Evolutionary conservation across 2,329 filamentous ascomycete species (phyloP).

Genomic region (Diaporthe sp.): DNA sequence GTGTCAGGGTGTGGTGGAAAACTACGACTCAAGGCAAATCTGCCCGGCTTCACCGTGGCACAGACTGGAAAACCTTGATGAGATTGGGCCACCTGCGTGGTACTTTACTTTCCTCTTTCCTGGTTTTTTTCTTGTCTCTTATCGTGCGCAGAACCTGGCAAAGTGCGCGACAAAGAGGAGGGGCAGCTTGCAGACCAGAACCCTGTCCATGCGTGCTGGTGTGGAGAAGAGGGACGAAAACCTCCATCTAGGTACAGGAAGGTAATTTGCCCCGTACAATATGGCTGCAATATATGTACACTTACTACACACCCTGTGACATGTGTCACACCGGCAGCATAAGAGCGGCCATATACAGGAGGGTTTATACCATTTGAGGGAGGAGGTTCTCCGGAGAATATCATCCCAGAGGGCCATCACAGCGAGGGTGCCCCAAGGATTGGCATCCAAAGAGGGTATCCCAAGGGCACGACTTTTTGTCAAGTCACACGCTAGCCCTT

Average conservation of each 20-base stretch:
- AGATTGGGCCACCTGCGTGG: not conserved
- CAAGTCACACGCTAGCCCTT: slow-evolving; percentile 11
- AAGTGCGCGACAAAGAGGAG: not conserved
- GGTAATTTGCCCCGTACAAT: not conserved
- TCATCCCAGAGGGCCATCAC: not conserved
- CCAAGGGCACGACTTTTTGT: too few relatives aligned
- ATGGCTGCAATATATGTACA: not conserved
- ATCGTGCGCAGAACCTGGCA: not conserved
- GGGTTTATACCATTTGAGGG: not conserved
- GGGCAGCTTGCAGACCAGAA: not conserved
- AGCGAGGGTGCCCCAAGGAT: too few relatives aligned
- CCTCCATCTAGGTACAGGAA: not conserved
- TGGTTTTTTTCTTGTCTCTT: not conserved
- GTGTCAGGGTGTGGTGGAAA: not conserved
- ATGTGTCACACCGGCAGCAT: not conserved
- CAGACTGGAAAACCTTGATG: not conserved
- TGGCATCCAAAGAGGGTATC: not conserved
- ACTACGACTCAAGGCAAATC: not conserved
- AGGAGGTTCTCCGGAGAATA: not conserved
- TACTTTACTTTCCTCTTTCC: not conserved
- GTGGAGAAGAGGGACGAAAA: not conserved
- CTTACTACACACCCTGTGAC: not conserved
- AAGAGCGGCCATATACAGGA: not conserved
- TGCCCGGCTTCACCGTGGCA: not conserved
- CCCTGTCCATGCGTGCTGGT: not conserved